Evolutionary conservation across 768 basidiomycete genomes (phyloP).

Genomic region (Suillus subluteus): DNA sequence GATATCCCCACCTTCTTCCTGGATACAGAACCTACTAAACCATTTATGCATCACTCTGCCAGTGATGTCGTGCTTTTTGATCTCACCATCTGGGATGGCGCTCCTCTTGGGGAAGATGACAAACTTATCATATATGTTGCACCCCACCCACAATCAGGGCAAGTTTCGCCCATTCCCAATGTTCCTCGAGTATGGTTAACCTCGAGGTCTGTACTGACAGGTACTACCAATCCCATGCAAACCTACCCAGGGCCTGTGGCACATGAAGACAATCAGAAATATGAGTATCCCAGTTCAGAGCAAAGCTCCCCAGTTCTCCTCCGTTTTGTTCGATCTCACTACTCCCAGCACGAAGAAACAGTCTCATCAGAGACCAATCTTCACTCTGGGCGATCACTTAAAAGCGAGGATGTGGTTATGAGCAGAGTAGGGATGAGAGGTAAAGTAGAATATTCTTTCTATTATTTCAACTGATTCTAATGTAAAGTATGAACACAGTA

Average conservation of each 20-base stretch:
- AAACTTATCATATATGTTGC: constrained; percentile 81
- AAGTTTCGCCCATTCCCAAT: constrained; percentile 20
- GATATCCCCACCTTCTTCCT: constrained; percentile 35
- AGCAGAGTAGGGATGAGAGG: too few species aligned
- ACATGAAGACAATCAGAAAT: neutral
- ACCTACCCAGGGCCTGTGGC: neutral
- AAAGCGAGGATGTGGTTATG: too few species aligned
- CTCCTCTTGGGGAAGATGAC: constrained; percentile 49
- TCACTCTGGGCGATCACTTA: too few species aligned
- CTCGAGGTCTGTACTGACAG: constrained; percentile 30
- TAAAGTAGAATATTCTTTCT: too few species aligned
- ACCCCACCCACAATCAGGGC: constrained; percentile 59
- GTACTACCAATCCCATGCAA: constrained; percentile 17
- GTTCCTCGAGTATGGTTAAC: constrained; percentile 23
- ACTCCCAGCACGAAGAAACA: too few species aligned
- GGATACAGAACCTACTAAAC: constrained; percentile 41
- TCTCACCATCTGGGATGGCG: constrained; percentile 17
- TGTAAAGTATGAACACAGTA: too few species aligned
- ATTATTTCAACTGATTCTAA: too few species aligned
- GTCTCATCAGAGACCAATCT: too few species aligned
- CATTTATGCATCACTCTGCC: constrained; percentile 6
- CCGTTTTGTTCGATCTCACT: constrained; percentile 26
- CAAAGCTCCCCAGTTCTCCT: constrained; percentile 30
- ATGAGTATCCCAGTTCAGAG: neutral
- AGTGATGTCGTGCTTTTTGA: constrained; percentile 32